Evolutionary conservation across 164 flowering plant species (phyloP).

Genomic region (Chimonanthus praecox): DNA sequence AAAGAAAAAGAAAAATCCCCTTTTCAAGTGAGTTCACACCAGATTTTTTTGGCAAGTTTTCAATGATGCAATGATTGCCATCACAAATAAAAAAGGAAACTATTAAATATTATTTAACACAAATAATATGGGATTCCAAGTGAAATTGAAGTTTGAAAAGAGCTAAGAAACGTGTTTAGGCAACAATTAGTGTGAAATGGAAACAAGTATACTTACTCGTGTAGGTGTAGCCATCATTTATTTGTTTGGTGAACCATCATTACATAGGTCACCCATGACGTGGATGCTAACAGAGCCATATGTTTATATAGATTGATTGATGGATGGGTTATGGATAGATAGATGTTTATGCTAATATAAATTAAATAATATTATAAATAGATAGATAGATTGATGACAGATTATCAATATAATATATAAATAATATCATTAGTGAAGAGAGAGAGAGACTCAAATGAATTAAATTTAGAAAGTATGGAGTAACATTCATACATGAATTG

Average conservation of each 20-base stretch:
- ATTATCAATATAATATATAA: no score
- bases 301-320: neutral
- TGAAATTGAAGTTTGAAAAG: neutral
- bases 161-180: neutral
- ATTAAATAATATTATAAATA: neutral
- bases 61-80: constrained; percentile 8
- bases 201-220: neutral
- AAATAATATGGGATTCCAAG: neutral
- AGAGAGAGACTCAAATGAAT: neutral
- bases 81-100: neutral
- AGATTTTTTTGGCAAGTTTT: constrained; percentile 9
- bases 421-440: neutral
- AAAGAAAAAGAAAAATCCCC: neutral
- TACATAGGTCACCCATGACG: constrained; percentile 4
- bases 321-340: neutral
- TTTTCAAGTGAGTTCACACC: constrained; percentile 4
- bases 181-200: neutral
- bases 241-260: neutral
- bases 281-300: neutral
- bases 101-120: no score
- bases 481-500: constrained; percentile 1
- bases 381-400: neutral
- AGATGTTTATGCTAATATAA: neutral
- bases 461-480: neutral
- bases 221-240: no score